A percentile compares a stretch with the other conserved stretches of the same genome.
Conservation (phyloP, 2,329 filamentous ascomycete genomes). For the Arthroderma sp. region DNA sequence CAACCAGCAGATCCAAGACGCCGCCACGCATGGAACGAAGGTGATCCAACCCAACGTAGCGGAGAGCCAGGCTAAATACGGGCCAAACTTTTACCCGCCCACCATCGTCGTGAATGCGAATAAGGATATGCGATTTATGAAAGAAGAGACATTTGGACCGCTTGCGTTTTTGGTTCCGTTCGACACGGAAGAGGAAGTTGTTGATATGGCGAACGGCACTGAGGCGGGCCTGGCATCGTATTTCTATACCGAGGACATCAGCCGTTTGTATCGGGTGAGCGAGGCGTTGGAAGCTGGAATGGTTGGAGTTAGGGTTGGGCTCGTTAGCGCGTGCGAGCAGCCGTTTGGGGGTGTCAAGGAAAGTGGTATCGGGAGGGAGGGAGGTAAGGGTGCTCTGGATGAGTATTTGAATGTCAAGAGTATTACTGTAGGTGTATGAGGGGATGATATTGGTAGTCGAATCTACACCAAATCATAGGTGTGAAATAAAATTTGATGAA, state of each 20-base stretch:
- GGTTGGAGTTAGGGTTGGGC: conserved; percentile 45
- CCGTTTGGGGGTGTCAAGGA: conserved; percentile 6
- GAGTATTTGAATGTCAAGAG: conserved; percentile 6
- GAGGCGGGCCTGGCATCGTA: conserved; percentile 20
- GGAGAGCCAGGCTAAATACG: conserved; percentile 3
- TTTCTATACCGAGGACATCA: conserved; percentile 42
- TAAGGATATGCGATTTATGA: conserved; percentile 15
- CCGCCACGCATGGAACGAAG: conserved; percentile 16
- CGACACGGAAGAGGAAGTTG: conserved; percentile 19
- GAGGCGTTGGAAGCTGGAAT: conserved; percentile 71
- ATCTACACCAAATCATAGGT: neutral
- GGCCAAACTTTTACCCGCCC: conserved; percentile 6
- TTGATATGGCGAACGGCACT: conserved; percentile 19
- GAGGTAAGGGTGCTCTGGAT: conserved; percentile 2
- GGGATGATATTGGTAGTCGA: no score
- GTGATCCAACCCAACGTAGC: conserved; percentile 4
- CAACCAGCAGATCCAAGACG: conserved; percentile 12
- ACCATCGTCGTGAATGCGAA: conserved; percentile 11
- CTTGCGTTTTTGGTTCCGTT: conserved; percentile 15
- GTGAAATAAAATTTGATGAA: no score
- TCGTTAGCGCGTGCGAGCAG: conserved; percentile 4
- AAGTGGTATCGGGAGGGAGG: conserved; percentile 6
- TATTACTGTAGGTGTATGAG: conserved; percentile 5
- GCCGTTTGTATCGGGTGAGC: conserved; percentile 47
- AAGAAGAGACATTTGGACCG: conserved; percentile 22